phyloP scores from a whole-genome alignment of 2,329 filamentous ascomycete species.

The Amylocarpus encephaloides region DNA sequence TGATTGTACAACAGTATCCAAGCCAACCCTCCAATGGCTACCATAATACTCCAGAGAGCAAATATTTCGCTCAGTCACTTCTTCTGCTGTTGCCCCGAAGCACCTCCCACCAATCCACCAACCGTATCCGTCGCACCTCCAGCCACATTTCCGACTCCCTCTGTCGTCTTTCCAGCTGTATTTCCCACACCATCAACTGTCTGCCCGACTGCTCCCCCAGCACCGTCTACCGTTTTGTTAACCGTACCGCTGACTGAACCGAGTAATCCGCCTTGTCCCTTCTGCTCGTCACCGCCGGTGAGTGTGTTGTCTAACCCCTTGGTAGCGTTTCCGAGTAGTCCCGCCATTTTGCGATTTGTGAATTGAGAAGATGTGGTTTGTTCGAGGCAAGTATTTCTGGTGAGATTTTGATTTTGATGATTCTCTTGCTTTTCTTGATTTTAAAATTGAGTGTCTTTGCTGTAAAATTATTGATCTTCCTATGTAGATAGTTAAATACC shows the following conservation, averaged over 20 bases:
- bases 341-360: slow-evolving; percentile 23
- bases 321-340: slow-evolving; percentile 33
- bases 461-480: no score
- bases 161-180: slow-evolving; percentile 16
- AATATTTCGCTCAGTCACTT: background rate
- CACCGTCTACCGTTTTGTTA: slow-evolving; percentile 33
- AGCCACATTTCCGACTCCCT: slow-evolving; percentile 15
- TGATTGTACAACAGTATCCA: no score
- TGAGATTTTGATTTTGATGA: background rate
- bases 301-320: slow-evolving; percentile 34
- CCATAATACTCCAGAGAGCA: no score
- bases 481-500: no score
- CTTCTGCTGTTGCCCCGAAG: slow-evolving; percentile 32
- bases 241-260: slow-evolving; percentile 30
- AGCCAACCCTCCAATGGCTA: no score
- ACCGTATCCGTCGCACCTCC: slow-evolving; percentile 10
- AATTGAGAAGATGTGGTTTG: slow-evolving; percentile 3
- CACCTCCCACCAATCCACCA: slow-evolving; percentile 18
- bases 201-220: slow-evolving; percentile 30
- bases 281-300: slow-evolving; percentile 34
- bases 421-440: background rate
- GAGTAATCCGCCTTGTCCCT: slow-evolving; percentile 35
- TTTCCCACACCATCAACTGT: slow-evolving; percentile 22
- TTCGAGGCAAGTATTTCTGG: background rate
- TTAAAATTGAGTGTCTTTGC: no score